Evolutionary conservation across 2,329 filamentous ascomycete genomes (phyloP).

Genomic region (Emmonsia crescens): DNA sequence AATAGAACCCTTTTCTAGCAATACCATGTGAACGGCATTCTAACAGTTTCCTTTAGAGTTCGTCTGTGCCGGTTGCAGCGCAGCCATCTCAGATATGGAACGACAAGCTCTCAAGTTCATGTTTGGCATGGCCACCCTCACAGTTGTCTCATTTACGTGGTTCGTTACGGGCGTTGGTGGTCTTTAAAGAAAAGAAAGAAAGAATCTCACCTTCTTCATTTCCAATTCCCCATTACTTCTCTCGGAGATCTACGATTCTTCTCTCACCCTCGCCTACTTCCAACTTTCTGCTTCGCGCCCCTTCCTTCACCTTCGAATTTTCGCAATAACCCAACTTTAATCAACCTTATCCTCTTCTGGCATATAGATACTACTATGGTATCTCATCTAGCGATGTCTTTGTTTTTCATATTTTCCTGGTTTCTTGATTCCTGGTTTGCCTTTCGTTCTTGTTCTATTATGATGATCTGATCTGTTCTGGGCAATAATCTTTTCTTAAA

Average conservation of each 20-base stretch:
- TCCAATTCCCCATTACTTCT: neutral
- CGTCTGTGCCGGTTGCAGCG: slow-evolving; percentile 48
- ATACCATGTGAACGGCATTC: neutral
- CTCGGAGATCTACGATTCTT: neutral
- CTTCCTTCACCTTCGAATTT: neutral
- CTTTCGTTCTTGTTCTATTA: neutral
- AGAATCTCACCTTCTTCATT: neutral
- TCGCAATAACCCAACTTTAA: neutral
- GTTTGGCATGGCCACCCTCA: slow-evolving; percentile 45
- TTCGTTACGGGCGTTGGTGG: slow-evolving; percentile 35
- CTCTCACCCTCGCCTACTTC: neutral
- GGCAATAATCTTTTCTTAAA: neutral
- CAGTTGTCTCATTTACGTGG: slow-evolving; percentile 47
- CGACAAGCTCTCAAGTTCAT: slow-evolving; percentile 46
- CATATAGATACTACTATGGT: neutral
- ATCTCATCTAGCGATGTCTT: neutral
- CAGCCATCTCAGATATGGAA: slow-evolving; percentile 43
- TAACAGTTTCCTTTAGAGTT: slow-evolving; percentile 32
- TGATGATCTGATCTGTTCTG: neutral
- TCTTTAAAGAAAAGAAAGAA: neutral
- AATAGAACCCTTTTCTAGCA: neutral
- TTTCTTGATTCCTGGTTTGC: neutral
- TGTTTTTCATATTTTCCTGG: neutral
- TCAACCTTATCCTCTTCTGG: neutral
- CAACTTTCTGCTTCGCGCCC: neutral